Conservation (phyloP, 495 filamentous ascomycete species). For the Aspergillus biplanus region DNA sequence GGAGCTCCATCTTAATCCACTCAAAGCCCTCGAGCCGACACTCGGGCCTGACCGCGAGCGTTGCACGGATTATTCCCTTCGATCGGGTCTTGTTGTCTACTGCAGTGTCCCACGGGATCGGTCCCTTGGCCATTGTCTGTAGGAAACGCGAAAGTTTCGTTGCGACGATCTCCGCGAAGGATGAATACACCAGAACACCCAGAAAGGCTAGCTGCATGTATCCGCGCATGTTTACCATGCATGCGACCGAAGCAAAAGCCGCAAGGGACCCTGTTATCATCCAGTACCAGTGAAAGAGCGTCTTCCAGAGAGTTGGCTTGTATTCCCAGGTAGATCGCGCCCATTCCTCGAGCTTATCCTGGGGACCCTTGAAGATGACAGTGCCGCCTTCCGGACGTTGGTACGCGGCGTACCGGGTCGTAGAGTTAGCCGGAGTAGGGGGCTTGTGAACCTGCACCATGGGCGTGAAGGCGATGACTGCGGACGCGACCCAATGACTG, state of each 20-base stretch:
- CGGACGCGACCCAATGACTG: constrained; percentile 30
- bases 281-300: constrained; percentile 30
- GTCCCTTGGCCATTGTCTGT: constrained; percentile 26
- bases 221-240: constrained; percentile 39
- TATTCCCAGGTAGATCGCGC: constrained; percentile 38
- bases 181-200: constrained; percentile 29
- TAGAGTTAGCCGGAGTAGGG: constrained; percentile 13
- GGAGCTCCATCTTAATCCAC: constrained; percentile 30
- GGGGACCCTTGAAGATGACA: constrained; percentile 37
- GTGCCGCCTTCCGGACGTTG: constrained; percentile 35
- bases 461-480: constrained; percentile 25
- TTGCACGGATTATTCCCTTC: constrained; percentile 30
- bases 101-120: constrained; percentile 10
- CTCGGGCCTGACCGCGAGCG: constrained; percentile 19
- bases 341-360: constrained; percentile 34
- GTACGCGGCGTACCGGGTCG: constrained; percentile 28
- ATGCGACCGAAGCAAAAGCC: constrained; percentile 33
- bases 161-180: constrained; percentile 32
- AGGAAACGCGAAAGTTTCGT: constrained; percentile 31
- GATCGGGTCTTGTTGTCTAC: constrained; percentile 27
- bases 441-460: constrained; percentile 29
- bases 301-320: constrained; percentile 18
- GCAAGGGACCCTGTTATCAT: constrained; percentile 30
- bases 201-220: constrained; percentile 33
- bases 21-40: constrained; percentile 29